Percentiles rank a stretch among this genome's conserved stretches.
phyloP scores from a whole-genome alignment of 2,329 filamentous ascomycete genomes.

The Aspergillus luchuensis region DNA sequence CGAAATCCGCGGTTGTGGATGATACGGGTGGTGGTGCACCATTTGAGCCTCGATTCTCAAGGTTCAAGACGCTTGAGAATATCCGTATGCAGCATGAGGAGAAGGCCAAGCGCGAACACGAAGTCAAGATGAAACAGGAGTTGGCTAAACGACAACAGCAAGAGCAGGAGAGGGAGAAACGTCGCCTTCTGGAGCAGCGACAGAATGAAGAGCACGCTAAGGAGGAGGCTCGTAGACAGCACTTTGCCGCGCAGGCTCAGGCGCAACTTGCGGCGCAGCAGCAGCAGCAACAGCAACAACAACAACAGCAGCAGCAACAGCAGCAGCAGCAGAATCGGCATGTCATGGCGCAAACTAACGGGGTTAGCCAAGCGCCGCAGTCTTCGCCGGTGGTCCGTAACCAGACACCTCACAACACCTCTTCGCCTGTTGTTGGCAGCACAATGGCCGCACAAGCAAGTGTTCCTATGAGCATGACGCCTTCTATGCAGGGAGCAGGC shows the following conservation, averaged over 20 bases:
- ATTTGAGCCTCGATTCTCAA: constrained; percentile 84
- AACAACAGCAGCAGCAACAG: constrained; percentile 27
- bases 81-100: constrained; percentile 79
- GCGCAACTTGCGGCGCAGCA: constrained; percentile 45
- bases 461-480: constrained; percentile 49
- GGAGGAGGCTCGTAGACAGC: constrained; percentile 43
- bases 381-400: constrained; percentile 52
- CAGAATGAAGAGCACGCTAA: constrained; percentile 48
- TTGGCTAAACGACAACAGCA: constrained; percentile 50
- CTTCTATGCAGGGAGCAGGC: constrained; percentile 49
- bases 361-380: constrained; percentile 45
- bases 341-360: constrained; percentile 49
- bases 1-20: constrained; percentile 69
- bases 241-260: constrained; percentile 49
- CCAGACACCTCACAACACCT: constrained; percentile 48
- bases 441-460: constrained; percentile 42
- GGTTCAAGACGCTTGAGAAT: constrained; percentile 86
- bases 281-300: constrained; percentile 29
- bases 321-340: constrained; percentile 51
- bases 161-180: constrained; percentile 52
- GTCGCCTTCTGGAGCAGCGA: constrained; percentile 46
- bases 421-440: constrained; percentile 48
- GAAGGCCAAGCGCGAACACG: constrained; percentile 56
- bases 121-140: constrained; percentile 53
- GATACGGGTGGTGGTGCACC: constrained; percentile 69